Evolutionary conservation across 805 yeast species (phyloP).

Genomic region (Candida glaebosa): DNA sequence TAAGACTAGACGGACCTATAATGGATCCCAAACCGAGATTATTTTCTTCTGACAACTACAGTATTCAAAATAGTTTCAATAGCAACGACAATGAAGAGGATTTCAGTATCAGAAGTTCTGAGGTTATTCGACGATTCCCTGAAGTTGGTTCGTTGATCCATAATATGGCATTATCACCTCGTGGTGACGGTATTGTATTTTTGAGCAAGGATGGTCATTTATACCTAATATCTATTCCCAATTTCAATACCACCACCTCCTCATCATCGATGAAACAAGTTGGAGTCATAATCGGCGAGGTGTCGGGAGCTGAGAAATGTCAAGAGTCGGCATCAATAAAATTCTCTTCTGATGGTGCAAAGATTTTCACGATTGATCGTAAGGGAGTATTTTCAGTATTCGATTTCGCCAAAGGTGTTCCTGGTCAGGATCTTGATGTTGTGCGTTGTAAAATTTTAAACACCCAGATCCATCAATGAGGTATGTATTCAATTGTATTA

Average conservation of each 20-base stretch:
- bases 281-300: constrained; percentile 71
- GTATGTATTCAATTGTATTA: too few species aligned
- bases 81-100: constrained; percentile 17
- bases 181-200: constrained; percentile 83
- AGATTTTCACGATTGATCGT: constrained; percentile 71
- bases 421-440: constrained; percentile 61
- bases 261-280: constrained; percentile 35
- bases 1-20: constrained; percentile 41
- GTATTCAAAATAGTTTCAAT: constrained; percentile 21
- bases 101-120: constrained; percentile 24
- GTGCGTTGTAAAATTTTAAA: constrained; percentile 61
- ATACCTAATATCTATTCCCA: constrained; percentile 63
- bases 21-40: constrained; percentile 35
- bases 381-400: constrained; percentile 76
- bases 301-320: constrained; percentile 66
- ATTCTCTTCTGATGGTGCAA: constrained; percentile 80
- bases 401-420: constrained; percentile 85
- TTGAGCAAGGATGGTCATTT: constrained; percentile 76
- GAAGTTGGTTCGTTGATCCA: constrained; percentile 83
- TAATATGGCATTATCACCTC: constrained; percentile 69
- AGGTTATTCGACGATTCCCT: constrained; percentile 51
- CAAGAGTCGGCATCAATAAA: constrained; percentile 75
- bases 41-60: constrained; percentile 11
- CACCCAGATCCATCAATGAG: constrained; percentile 9
- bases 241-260: constrained; percentile 20